These are phyloP conservation scores for Dendrocalamus latiflorus DNA, from an alignment of 202 grass and related monocot species.

Conservation along the genomic window DNA sequence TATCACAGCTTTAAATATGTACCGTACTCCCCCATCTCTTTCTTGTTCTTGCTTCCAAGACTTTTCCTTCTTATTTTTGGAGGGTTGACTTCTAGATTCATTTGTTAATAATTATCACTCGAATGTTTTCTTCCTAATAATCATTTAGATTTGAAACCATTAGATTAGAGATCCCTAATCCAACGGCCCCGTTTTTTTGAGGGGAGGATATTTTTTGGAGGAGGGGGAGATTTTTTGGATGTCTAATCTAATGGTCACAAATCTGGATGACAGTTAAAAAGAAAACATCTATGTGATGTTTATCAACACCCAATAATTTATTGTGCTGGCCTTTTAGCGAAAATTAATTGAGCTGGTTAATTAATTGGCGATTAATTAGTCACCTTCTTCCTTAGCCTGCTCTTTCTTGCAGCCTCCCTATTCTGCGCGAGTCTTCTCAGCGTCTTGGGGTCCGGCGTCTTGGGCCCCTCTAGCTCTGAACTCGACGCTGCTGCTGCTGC, in stretches of 20 bases:
- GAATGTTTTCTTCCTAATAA: too few relatives aligned
- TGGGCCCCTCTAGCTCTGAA: conserved; percentile 50
- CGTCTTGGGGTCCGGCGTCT: conserved; percentile 61
- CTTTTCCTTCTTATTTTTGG: conserved; percentile 4
- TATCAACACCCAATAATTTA: too few relatives aligned
- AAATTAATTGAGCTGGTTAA: background rate
- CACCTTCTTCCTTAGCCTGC: conserved; percentile 82
- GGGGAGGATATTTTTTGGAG: too few relatives aligned
- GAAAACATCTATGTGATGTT: too few relatives aligned
- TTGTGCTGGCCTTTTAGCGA: background rate
- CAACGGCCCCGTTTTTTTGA: too few relatives aligned
- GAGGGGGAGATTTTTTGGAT: too few relatives aligned
- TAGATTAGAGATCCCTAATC: too few relatives aligned
- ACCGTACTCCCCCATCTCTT: background rate
- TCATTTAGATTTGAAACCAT: too few relatives aligned
- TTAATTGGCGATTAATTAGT: background rate
- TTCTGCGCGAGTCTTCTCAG: conserved; percentile 67
- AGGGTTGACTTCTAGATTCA: conserved; percentile 17
- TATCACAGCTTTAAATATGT: background rate
- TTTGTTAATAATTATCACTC: background rate
- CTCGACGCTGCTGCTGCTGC: conserved; percentile 1
- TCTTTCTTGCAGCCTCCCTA: conserved; percentile 71
- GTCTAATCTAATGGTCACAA: too few relatives aligned
- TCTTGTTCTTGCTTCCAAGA: conserved; percentile 10
- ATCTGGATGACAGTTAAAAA: too few relatives aligned